Base-by-base conservation (phyloP, 129 eudicot species). In the Glebionis coronaria region DNA sequence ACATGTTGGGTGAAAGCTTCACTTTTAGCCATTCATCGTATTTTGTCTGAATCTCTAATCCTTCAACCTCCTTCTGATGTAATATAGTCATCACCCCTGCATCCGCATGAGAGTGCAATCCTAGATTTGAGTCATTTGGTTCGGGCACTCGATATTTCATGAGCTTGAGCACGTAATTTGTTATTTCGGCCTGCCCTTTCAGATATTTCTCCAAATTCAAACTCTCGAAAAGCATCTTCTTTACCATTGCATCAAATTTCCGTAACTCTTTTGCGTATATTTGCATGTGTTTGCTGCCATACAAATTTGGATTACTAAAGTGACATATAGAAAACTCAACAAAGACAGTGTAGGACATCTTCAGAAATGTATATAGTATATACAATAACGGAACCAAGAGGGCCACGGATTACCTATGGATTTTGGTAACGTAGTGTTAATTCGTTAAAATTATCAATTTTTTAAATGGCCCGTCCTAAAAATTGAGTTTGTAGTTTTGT, bases 161-260 rank as follows among this genome's bases (percentile, higher is more conserved):
- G 49, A 87, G 67, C 59, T 86, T 79, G 28, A 84, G 68, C 23
- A 82, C 80, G 55, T 87, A 84, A 60, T 76, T 65, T 4, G 85
- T 75, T 4, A 86, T 77, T 14, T 78, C 78, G 35, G 75, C 60
- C 68, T 87, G 84, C 53, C 84, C 82, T 0, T 79, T 77, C 67
- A 82, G 68, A 85, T 84, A 78, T 27, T 75, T 66, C 25, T 76
- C 79, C 49, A 84, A 18, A 2, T 81, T 78, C 18, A 82, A 73
- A 79, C 83, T 84, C 69, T 87, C 88, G 72, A 84, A 47, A 7
- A 80, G 65, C 90, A 87, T 87, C 65, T 74, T 84, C 56, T 79
- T 87, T 3, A 76, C 66, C 27, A 67, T 84, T 61, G 35, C 62
- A 65, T 87, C 85, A 10, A 84, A 58, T 65, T 84, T 84, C 40